These are phyloP conservation scores for Collybia sordida DNA, from an alignment of 768 basidiomycete genomes.

Conservation along the genomic window DNA sequence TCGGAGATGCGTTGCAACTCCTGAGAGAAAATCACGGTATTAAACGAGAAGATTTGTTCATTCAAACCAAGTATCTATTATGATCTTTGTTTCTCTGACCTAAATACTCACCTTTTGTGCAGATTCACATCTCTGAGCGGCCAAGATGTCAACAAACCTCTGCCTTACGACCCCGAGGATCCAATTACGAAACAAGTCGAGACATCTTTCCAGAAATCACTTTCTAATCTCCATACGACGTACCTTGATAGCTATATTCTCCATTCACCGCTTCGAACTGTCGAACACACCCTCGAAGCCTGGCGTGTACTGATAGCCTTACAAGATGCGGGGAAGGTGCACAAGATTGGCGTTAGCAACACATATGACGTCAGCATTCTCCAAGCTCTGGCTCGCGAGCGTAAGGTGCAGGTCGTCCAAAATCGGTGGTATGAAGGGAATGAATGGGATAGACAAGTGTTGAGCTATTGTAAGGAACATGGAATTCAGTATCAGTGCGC, in stretches of 20 bases:
- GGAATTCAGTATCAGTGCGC: conserved; percentile 72
- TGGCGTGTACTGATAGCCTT: conserved; percentile 62
- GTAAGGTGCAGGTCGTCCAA: conserved; percentile 74
- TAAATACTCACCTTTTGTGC: conserved; percentile 2
- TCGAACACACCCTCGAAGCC: conserved; percentile 63
- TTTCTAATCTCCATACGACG: conserved; percentile 65
- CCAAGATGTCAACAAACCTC: conserved; percentile 66
- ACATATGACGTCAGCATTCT: conserved; percentile 64
- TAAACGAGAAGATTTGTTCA: conserved; percentile 66
- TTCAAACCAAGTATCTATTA: conserved; percentile 72
- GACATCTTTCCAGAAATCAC: conserved; percentile 61
- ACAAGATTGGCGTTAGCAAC: conserved; percentile 75
- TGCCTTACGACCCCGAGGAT: conserved; percentile 68
- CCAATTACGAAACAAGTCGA: conserved; percentile 58
- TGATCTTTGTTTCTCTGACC: background rate
- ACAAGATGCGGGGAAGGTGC: conserved; percentile 65
- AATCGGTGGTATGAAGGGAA: conserved; percentile 87
- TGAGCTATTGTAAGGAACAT: conserved; percentile 60
- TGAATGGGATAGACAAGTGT: conserved; percentile 67
- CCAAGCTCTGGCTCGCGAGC: conserved; percentile 46
- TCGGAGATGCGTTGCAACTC: conserved; percentile 67
- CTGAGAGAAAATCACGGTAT: conserved; percentile 58
- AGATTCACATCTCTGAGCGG: conserved; percentile 77
- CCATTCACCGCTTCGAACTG: conserved; percentile 68
- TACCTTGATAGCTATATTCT: conserved; percentile 81